Evolutionary conservation across 192 early-diverging fungal species (phyloP).

Genomic region (Mortierella claussenii): DNA sequence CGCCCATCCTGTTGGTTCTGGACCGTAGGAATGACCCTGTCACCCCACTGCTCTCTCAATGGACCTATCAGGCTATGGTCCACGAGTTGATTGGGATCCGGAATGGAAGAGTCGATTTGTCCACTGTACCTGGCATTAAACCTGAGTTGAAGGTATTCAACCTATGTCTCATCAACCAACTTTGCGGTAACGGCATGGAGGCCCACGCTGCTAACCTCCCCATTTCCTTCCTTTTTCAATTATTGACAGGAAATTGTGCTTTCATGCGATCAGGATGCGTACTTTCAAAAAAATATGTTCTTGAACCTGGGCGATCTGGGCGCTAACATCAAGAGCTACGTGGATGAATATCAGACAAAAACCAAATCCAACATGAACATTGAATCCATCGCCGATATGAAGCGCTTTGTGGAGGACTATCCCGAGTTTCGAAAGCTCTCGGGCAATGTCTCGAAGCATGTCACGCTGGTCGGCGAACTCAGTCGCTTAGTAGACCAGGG

Average conservation of each 20-base stretch:
- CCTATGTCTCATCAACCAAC: not conserved
- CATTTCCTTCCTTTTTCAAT: not conserved
- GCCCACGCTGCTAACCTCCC: not conserved
- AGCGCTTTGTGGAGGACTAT: constrained; percentile 98
- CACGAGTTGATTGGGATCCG: constrained; percentile 94
- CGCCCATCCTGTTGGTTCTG: constrained; percentile 89
- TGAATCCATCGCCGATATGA: constrained; percentile 98
- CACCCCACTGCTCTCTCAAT: constrained; percentile 93
- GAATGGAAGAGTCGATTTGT: constrained; percentile 94
- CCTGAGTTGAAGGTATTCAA: constrained; percentile 78
- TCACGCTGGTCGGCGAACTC: constrained; percentile 96
- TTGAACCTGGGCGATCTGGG: constrained; percentile 96
- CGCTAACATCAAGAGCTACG: constrained; percentile 91
- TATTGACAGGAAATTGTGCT: constrained; percentile 86
- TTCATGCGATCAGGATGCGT: constrained; percentile 89
- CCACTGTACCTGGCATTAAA: constrained; percentile 80
- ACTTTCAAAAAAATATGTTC: constrained; percentile 91
- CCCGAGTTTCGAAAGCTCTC: constrained; percentile 97
- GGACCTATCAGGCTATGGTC: constrained; percentile 99
- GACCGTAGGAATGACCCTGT: constrained; percentile 97
- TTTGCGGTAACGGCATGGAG: not conserved
- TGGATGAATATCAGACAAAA: constrained; percentile 93
- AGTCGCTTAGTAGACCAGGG: constrained; percentile 81
- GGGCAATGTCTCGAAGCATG: constrained; percentile 98
- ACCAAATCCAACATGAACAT: constrained; percentile 92